Conservation (phyloP, 257 asterid species). For the Eucommia ulmoides region DNA sequence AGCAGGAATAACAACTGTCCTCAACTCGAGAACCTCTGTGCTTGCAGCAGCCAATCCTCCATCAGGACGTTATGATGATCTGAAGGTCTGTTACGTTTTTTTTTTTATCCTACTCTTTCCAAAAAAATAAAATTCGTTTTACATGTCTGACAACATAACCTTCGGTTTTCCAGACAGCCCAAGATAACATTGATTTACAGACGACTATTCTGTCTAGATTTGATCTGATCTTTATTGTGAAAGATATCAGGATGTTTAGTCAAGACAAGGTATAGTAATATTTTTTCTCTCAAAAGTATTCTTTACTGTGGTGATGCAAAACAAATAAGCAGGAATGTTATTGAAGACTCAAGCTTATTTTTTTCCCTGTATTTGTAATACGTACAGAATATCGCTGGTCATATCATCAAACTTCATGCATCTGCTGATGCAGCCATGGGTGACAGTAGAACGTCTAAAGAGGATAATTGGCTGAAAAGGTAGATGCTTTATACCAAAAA, state of each 20-base stretch:
- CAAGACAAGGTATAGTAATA: slow-evolving; percentile 76
- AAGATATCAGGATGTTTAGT: slow-evolving; percentile 73
- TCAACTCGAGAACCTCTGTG: slow-evolving; percentile 97
- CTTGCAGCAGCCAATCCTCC: slow-evolving; percentile 99
- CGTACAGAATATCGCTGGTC: slow-evolving; percentile 90
- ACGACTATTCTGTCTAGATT: slow-evolving; percentile 97
- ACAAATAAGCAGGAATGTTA: too few species aligned
- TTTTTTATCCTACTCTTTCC: too few species aligned
- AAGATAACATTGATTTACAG: slow-evolving; percentile 97
- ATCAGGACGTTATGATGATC: slow-evolving; percentile 97
- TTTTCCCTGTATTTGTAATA: too few species aligned
- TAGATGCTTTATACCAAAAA: slow-evolving; percentile 9
- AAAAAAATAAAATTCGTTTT: too few species aligned
- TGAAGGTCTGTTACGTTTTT: slow-evolving; percentile 38
- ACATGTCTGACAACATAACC: too few species aligned
- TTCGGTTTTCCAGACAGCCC: slow-evolving; percentile 77
- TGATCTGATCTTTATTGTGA: slow-evolving; percentile 88
- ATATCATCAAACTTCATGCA: slow-evolving; percentile 81
- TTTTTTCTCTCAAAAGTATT: not conserved
- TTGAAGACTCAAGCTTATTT: too few species aligned
- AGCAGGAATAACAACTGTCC: slow-evolving; percentile 99
- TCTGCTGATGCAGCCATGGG: slow-evolving; percentile 65
- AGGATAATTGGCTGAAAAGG: slow-evolving; percentile 96
- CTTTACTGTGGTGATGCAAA: not conserved
- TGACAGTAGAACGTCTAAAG: slow-evolving; percentile 54